Evolutionary conservation across 768 basidiomycete genomes (phyloP), one percentile per base, ranked within the genome.

Genomic region (Russula earlei): DNA sequence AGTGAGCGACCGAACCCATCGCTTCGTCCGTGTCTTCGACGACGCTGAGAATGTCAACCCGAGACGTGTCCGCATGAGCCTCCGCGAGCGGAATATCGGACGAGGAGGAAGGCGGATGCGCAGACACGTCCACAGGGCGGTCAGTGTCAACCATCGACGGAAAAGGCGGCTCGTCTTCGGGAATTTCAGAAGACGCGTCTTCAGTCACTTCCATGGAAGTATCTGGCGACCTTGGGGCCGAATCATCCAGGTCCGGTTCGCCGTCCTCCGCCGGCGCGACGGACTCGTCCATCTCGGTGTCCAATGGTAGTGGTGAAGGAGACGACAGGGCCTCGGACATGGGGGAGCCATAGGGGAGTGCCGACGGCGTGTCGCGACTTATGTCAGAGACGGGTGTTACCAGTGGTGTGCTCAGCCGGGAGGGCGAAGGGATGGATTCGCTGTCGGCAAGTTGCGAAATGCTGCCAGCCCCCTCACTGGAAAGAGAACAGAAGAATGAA

Each of bases 381-480:
- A 46, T 17, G 29, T 52, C 51, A n/a, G 37, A 52, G 37, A 44
- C 22, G 31, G 43, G 59, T 20, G 50, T 41, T n/a, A 60, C 47
- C 20, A 11, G 34, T n/a, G 46, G 47, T 12, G 29, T 63, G 44
- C 24, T 55, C 4, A 43, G 56, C 11, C 34, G 59, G 20, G 54
- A 59, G 1, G 56, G 57, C 15, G 62, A 58, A 22, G 63, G 45
- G 12, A 51, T 57, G 27, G 64, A 56, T 52, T 67, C 67, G 25
- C 52, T 52, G n/a, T 66, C 67, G 9, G 56, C 50, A 22, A 67
- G 48, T 49, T 62, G 56, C n/a, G 46, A 49, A 33, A 70, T 61
- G 34, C 65, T 65, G 17, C 73, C 73, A 3, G 57, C 62, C 19
- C 69, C 71, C 52, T 69, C 67, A 59, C 74, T 75, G 37, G 58